phyloP scores from a whole-genome alignment of 2,329 filamentous ascomycete species.

The Beauveria caledonica region DNA sequence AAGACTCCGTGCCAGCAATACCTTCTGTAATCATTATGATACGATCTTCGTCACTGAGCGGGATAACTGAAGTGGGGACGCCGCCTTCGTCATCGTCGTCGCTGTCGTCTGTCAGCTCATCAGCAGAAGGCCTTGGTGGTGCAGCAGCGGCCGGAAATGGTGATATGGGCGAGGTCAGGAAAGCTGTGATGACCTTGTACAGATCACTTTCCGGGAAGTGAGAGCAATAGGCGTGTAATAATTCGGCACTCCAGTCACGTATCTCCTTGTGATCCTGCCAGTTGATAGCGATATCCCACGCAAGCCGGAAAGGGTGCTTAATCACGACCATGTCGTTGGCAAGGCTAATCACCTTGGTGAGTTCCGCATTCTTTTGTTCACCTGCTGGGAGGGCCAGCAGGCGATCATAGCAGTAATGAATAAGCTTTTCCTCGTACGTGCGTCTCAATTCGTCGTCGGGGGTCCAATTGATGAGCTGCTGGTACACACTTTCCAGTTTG shows the following conservation, averaged over 20 bases:
- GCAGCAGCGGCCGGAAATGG: slow-evolving; percentile 54
- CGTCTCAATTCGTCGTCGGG: slow-evolving; percentile 77
- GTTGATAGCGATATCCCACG: slow-evolving; percentile 86
- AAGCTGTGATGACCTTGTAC: slow-evolving; percentile 73
- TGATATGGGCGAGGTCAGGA: slow-evolving; percentile 73
- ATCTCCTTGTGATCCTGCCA: slow-evolving; percentile 76
- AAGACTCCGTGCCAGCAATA: slow-evolving; percentile 57
- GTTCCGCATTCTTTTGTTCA: slow-evolving; percentile 58
- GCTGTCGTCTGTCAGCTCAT: slow-evolving; percentile 42
- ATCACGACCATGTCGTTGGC: slow-evolving; percentile 94
- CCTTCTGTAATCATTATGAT: slow-evolving; percentile 74
- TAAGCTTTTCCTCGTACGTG: slow-evolving; percentile 80
- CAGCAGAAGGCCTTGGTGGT: slow-evolving; percentile 15
- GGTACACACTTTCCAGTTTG: slow-evolving; percentile 71
- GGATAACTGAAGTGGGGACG: slow-evolving; percentile 43
- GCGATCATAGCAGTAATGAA: slow-evolving; percentile 72
- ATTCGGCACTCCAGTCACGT: slow-evolving; percentile 65
- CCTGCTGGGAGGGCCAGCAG: slow-evolving; percentile 60
- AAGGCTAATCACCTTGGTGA: slow-evolving; percentile 63
- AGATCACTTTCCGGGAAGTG: slow-evolving; percentile 82
- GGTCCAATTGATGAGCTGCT: slow-evolving; percentile 82
- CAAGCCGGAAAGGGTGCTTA: slow-evolving; percentile 79
- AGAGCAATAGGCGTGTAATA: slow-evolving; percentile 72
- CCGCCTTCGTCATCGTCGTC: slow-evolving; percentile 52
- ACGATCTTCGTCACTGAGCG: slow-evolving; percentile 67